Conservation (phyloP, 2,329 filamentous ascomycete genomes). For the Penicillium corylophilum region DNA sequence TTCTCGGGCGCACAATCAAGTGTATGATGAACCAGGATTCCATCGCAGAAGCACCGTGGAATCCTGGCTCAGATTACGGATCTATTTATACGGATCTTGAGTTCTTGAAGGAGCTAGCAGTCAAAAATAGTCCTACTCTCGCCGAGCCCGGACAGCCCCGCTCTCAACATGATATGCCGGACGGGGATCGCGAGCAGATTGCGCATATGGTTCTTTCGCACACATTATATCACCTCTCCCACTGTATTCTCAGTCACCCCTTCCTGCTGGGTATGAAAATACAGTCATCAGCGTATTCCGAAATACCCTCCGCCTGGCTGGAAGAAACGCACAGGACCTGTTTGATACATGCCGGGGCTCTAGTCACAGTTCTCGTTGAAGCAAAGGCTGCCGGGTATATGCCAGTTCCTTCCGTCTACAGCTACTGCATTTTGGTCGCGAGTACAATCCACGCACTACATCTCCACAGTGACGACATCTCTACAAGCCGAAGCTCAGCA, state of each 20-base stretch:
- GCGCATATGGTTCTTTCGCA: constrained; percentile 24
- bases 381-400: constrained; percentile 25
- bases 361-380: constrained; percentile 23
- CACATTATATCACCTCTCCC: constrained; percentile 22
- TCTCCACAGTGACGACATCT: constrained; percentile 10
- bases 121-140: constrained; percentile 13
- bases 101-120: constrained; percentile 15
- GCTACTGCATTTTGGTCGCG: constrained; percentile 25
- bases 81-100: constrained; percentile 14
- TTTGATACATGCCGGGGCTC: constrained; percentile 16
- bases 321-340: constrained; percentile 12
- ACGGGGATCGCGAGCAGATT: constrained; percentile 14
- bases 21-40: constrained; percentile 20
- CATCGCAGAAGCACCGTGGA: constrained; percentile 11
- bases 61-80: constrained; percentile 12
- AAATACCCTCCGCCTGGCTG: constrained; percentile 11
- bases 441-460: constrained; percentile 22
- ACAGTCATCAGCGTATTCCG: background rate
- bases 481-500: constrained; percentile 8
- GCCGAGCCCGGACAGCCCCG: constrained; percentile 5
- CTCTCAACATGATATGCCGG: constrained; percentile 1
- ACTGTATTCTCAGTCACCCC: constrained; percentile 25
- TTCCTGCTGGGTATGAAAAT: constrained; percentile 22
- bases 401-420: constrained; percentile 23
- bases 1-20: constrained; percentile 18